Evolutionary conservation across 345 rosid species (phyloP).

Genomic region (Viola odorata): DNA sequence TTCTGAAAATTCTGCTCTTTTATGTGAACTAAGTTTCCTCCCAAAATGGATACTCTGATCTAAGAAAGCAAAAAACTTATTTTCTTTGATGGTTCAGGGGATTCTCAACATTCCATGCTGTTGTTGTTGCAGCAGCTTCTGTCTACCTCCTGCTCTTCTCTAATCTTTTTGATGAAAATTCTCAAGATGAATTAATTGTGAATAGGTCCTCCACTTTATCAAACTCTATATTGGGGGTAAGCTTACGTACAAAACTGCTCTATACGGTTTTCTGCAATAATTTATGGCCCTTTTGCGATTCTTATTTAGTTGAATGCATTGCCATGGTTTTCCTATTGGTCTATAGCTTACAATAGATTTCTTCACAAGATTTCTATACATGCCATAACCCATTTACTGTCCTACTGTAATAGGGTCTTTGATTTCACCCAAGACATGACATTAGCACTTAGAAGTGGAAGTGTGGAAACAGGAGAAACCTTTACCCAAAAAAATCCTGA

Average conservation of each 20-base stretch:
- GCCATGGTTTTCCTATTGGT: not conserved
- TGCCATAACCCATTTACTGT: not conserved
- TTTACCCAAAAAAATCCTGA: too few species aligned
- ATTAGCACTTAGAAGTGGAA: too few species aligned
- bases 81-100: slow-evolving; percentile 47
- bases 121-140: slow-evolving; percentile 55
- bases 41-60: not conserved
- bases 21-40: not conserved
- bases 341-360: not conserved
- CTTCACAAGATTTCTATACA: not conserved
- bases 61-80: slow-evolving; percentile 1
- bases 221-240: slow-evolving; percentile 62
- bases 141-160: slow-evolving; percentile 55
- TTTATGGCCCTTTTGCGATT: not conserved
- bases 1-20: not conserved
- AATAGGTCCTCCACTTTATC: slow-evolving; percentile 52
- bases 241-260: slow-evolving; percentile 6
- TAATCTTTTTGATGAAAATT: slow-evolving; percentile 49
- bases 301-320: not conserved
- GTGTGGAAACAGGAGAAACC: too few species aligned
- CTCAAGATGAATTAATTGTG: slow-evolving; percentile 42
- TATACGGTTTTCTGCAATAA: slow-evolving; percentile 1
- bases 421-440: too few species aligned
- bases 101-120: slow-evolving; percentile 80
- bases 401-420: not conserved